Base-by-base conservation (phyloP, 164 flowering plant genomes). In the Berberis vulgaris region DNA sequence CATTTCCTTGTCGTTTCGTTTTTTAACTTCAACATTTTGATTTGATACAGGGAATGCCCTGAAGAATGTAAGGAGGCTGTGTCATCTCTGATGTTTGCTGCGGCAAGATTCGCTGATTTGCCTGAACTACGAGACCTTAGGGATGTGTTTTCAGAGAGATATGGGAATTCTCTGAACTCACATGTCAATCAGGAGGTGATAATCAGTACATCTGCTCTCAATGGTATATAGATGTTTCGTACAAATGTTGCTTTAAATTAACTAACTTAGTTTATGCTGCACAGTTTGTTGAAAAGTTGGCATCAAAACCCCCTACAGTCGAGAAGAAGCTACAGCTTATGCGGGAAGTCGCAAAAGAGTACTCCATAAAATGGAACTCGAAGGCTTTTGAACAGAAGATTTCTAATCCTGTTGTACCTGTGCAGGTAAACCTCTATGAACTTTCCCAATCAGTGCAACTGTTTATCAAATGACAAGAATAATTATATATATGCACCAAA, bases 111-210 rank as follows among this genome's bases (percentile, higher is more conserved):
- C 73, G 85, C 97, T 41, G 97, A 90, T 74, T 75, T 94, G 59
- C 97, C 95, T n/a, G 96, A 91, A 65, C 71, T 95, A 58, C 90
- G 96, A 54, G 90, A 82, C 39, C 86, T 95, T 5, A 84, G 99
- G 74, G 71, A 81, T 43, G 46, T 79, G 47, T 86, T 95, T 72
- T 78, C 84, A 41, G 94, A 85, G 74, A 83, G 71, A 83, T 89
- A 85, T 67, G 99, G 85, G 50, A 76, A 72, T 72, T 68, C 77
- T 49, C 47, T 88, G 72, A 91, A 83, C 44, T 53, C 63, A 41
- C 84, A 61, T 72, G 86, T 74, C 5, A 85, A 84, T 73, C 77
- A 80, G 65, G 80, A 83, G 94, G 98, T 90, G 66, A 62, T 41
- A 6, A 60, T 54, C 38, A 56, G 45, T 57, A 39, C 39, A 2